Base-by-base conservation (phyloP, 2,329 filamentous ascomycete genomes). In the Aspergillus sp. region DNA sequence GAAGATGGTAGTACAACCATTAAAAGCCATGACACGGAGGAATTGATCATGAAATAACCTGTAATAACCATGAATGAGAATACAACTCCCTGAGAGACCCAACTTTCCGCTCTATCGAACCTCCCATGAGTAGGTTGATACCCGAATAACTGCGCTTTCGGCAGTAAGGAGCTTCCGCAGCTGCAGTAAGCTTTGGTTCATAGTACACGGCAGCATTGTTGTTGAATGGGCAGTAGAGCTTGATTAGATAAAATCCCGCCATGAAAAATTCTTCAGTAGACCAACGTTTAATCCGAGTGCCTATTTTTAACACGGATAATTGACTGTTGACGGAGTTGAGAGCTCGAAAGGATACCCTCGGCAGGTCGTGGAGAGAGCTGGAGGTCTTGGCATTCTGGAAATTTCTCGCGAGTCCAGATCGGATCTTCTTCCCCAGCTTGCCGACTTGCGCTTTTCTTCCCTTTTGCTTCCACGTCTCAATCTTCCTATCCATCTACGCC, bases 381-480 rank as follows among this genome's bases (percentile, higher is more conserved):
- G 57, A 62, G 64, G 73, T 73, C 73, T 75, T 75, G 73, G 73
- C 73, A 75, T 75, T 75, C 73, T 75, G 73, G 73, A 75, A 75
- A 75, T 75, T 75, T 75, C 73, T 75, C 73, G 67, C 60, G 61
- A 70, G 61, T 65, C 67, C 66, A 66, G 68, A 68, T 71, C 69
- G 69, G 57, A 61, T 69, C 66, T 66, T 71, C 66, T 69, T 69
- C 64, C 66, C 68, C 65, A 53, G 61, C 57, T 65, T 62, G 61
- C 57, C 51, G 34, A 13, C 34, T 48, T 52, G 55, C 49, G 44
- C 64, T 68, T 65, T 66, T 66, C 63, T 71, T 71, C 64, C 65
- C 66, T 67, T 66, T 66, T 64, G 62, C 65, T 61, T 60, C 65
- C 66, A 65, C 66, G 62, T 61, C 63, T 61, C 60, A 58, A 64